Conservation (phyloP, 2,329 filamentous ascomycete genomes). For the Diaporthe citriasiana region DNA sequence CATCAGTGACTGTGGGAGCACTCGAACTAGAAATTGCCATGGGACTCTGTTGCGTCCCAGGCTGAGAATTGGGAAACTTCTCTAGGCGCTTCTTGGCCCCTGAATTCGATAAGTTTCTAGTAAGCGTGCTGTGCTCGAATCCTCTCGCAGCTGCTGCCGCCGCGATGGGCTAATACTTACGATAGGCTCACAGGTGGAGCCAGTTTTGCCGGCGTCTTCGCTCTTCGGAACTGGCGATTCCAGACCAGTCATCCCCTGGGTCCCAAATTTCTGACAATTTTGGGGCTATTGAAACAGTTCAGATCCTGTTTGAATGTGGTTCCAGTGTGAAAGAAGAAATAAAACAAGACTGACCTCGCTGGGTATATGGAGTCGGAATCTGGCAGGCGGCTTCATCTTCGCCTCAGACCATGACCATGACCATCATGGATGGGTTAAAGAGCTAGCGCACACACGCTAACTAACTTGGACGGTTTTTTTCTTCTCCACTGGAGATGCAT, state of each 20-base stretch:
- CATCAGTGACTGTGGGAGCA: too few species aligned
- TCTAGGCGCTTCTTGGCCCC: constrained; percentile 12
- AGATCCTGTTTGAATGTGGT: not conserved
- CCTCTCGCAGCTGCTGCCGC: too few species aligned
- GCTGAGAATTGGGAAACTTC: not conserved
- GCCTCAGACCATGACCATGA: not conserved
- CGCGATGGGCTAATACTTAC: not conserved
- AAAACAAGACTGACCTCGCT: not conserved
- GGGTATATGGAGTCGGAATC: not conserved
- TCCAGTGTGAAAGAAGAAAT: not conserved
- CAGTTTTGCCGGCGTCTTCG: constrained; percentile 4
- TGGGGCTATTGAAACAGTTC: not conserved
- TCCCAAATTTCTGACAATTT: not conserved
- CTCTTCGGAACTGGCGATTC: not conserved
- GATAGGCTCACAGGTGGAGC: constrained; percentile 16
- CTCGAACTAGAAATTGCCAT: not conserved
- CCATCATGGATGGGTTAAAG: not conserved
- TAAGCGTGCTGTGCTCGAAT: not conserved
- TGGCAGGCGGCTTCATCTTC: not conserved
- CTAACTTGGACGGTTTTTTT: not conserved
- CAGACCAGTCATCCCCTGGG: not conserved
- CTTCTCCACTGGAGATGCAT: not conserved
- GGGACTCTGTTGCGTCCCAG: not conserved
- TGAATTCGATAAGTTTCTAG: not conserved
- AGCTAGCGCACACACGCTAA: not conserved